Evolutionary conservation across 2,329 filamentous ascomycete species (phyloP).

Genomic region (Fusarium guadeloupense): DNA sequence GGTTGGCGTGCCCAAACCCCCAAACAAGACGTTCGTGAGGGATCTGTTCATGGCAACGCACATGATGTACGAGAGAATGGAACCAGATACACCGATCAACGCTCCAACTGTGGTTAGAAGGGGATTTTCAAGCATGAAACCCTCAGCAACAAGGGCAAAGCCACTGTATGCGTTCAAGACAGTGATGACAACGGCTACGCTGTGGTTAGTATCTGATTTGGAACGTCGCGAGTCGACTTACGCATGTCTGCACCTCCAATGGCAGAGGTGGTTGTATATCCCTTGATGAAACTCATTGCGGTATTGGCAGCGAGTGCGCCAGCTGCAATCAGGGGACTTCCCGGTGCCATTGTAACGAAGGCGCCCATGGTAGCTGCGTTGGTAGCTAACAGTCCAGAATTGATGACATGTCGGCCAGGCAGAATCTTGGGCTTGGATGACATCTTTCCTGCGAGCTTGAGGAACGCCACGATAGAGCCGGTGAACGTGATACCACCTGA

Average conservation of each 20-base stretch:
- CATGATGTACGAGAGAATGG: conserved; percentile 86
- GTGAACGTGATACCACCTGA: conserved; percentile 85
- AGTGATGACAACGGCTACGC: conserved; percentile 79
- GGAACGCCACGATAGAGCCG: conserved; percentile 86
- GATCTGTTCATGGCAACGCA: conserved; percentile 93
- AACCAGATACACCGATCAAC: conserved; percentile 87
- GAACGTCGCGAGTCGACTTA: conserved; percentile 38
- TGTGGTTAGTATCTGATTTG: conserved; percentile 11
- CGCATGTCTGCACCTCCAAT: conserved; percentile 96
- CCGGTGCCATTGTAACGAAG: conserved; percentile 83
- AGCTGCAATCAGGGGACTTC: conserved; percentile 80
- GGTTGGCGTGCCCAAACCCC: conserved; percentile 74
- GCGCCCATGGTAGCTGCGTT: conserved; percentile 86
- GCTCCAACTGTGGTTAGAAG: conserved; percentile 86
- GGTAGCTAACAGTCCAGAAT: conserved; percentile 75
- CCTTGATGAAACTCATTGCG: conserved; percentile 81
- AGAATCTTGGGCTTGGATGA: conserved; percentile 78
- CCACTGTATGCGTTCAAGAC: conserved; percentile 92
- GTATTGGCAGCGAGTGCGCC: conserved; percentile 81
- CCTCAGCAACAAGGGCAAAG: conserved; percentile 89
- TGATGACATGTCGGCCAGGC: conserved; percentile 79
- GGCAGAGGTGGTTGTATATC: conserved; percentile 85
- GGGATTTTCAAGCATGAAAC: conserved; percentile 90
- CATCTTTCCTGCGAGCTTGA: conserved; percentile 86
- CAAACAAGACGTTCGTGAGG: conserved; percentile 88